Evolutionary conservation across 2,329 filamentous ascomycete species (phyloP), one percentile per base, ranked within the genome.

Genomic region (Aspergillus ruber): DNA sequence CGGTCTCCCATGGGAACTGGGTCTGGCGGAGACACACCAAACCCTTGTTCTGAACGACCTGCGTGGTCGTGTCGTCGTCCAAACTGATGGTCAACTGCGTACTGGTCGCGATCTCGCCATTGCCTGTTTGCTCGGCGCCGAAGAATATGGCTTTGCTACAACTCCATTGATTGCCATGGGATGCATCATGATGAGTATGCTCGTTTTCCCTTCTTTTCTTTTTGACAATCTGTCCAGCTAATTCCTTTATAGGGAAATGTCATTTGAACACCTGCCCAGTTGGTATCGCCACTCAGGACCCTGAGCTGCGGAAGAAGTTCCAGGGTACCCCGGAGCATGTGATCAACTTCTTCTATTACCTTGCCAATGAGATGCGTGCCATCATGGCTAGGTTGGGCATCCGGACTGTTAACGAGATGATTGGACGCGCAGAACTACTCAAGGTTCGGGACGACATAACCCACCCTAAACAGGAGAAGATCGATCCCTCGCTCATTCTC

Each of bases 261-360:
- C 65, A 68, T 33, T 61, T 79, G 45, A 94, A 93, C 64, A 90
- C 86, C 2, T 85, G 90, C 73, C 90, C 90, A 8, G 90, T 96
- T 9, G 91, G 91, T 68, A 95, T 97, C 51, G 91, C 91, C 3
- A 95, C 90, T 0, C 91, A 97, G 65, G 90, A 96, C 60, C 90
- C 90, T n/a, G 86, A 91, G 65, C 79, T 97, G 2, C 83, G 91
- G 51, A 87, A 90, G 78, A 97, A 96, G 74, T 96, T 97, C 71
- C 78, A 84, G 57, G 91, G 91, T 52, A 90, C 88, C 1, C 90
- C 91, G 9, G 91, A 97, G 73, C 89, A 96, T 60, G 90, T 95
- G 49, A 96, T 97, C 71, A 97, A 96, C 79, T 96, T 96, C 78
- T 95, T 95, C 75, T 97, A 96, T 75, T 97, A 96, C 63, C 80